Conservation (phyloP, 2,329 filamentous ascomycete genomes). For the Niveomyces coronatus region DNA sequence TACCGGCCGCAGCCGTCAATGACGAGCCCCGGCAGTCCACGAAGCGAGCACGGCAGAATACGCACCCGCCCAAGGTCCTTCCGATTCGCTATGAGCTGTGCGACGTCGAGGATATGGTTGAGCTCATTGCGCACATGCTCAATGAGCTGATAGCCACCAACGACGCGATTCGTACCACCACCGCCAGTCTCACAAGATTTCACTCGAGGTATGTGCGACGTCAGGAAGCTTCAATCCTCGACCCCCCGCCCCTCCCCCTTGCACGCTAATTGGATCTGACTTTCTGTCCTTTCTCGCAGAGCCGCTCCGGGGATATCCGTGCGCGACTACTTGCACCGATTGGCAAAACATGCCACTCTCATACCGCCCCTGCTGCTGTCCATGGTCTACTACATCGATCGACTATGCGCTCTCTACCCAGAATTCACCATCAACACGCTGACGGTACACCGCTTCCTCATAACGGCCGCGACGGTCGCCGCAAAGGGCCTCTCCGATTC, state of each 20-base stretch:
- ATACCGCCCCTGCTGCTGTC: conserved; percentile 89
- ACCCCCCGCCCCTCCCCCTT: too few species aligned
- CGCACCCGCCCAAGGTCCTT: conserved; percentile 45
- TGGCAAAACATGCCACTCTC: conserved; percentile 88
- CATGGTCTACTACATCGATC: conserved; percentile 98
- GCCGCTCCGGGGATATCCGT: conserved; percentile 85
- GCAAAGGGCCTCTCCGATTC: conserved; percentile 93
- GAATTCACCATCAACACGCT: conserved; percentile 94
- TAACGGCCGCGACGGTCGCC: conserved; percentile 89
- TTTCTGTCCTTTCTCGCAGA: conserved; percentile 20
- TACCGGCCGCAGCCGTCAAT: background rate
- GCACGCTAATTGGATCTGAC: background rate
- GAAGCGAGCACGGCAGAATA: conserved; percentile 45
- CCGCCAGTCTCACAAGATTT: conserved; percentile 83
- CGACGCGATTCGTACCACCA: conserved; percentile 64
- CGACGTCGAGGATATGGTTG: conserved; percentile 74
- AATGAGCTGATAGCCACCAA: conserved; percentile 91
- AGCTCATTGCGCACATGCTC: conserved; percentile 89
- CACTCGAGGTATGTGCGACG: conserved; percentile 65
- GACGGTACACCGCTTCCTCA: conserved; percentile 94
- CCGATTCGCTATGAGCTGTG: conserved; percentile 73
- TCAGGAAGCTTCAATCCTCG: too few species aligned
- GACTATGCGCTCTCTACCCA: conserved; percentile 81
- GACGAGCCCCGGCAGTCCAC: conserved; percentile 20
- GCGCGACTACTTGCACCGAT: conserved; percentile 80